Base-by-base conservation (phyloP, 164 flowering plant genomes). In the Annona squamosa region DNA sequence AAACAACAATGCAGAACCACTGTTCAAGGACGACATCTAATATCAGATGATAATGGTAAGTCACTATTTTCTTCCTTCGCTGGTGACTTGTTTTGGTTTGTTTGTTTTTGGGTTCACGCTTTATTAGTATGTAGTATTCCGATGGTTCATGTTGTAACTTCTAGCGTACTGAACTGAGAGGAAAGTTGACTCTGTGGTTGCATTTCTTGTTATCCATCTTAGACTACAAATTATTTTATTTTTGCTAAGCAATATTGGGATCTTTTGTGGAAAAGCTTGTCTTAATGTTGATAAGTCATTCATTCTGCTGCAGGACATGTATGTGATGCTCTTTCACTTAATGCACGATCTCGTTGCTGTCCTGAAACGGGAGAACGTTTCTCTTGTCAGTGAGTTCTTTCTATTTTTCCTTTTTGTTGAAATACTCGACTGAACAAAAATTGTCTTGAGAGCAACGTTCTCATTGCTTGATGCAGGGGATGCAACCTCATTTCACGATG, bases 301-400 rank as follows among this genome's bases (percentile, higher is more conserved):
- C 68, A 43, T 80, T 73, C 42, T 64, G 45, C 69, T 85, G 81
- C 78, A 93, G 99, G 99, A 19, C 75, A 86, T 81, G 93, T 93
- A 7, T 95, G 99, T 76, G 85, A 90, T 84, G 87, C 93, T 74
- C 79, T 90, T 13, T 85, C 92, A 2, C 64, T 90, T 65, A 89
- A 93, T 84, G 84, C 91, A 41, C 78, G 76, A 70, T 85, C 97
- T 73, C 88, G 85, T 63, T 95, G 98, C 84, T 95, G 99, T 72
- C 92, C 93, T 59, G 75, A 46, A 67, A 83, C 77, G 70, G 90
- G 91, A 81, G 89, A 86, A 65, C 83, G 80, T 76, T 95, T 83
- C 77, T 84, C 92, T 87, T 95, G 99, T 85, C 88, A 87, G 98
- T 92, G 93, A 95, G 97, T 90, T 87, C 19, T 78, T 71, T 65